Percentiles rank a stretch among this genome's conserved stretches.
These are phyloP conservation scores for Tubosaeta sp. DNA, from an alignment of 768 basidiomycete species.

Conservation along the genomic window DNA sequence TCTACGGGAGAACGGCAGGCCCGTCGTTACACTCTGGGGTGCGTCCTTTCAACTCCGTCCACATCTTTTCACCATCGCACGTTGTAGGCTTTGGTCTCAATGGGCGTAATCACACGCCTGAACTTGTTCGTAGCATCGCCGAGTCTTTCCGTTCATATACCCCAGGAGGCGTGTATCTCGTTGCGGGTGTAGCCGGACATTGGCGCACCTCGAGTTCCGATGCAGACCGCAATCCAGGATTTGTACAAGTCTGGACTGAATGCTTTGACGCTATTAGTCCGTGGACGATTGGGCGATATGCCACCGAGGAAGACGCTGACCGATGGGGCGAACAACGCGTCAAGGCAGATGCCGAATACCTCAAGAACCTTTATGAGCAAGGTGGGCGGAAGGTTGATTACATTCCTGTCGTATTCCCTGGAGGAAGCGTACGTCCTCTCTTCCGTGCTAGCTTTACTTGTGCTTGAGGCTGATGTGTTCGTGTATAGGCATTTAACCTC, in stretches of 20 bases:
- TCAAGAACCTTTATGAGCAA: conserved; percentile 47
- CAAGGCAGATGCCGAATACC: conserved; percentile 57
- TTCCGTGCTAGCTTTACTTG: no score
- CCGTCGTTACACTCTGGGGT: conserved; percentile 78
- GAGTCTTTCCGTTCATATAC: conserved; percentile 56
- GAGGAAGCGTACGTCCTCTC: conserved; percentile 62
- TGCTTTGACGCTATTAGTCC: conserved; percentile 78
- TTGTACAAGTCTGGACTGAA: conserved; percentile 67
- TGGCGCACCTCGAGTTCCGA: conserved; percentile 74
- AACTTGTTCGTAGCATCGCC: conserved; percentile 50
- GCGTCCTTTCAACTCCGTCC: conserved; percentile 3
- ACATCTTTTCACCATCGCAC: background rate
- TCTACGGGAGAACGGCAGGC: conserved; percentile 61
- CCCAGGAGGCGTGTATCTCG: conserved; percentile 71
- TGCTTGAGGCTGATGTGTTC: no score
- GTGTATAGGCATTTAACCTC: conserved; percentile 62
- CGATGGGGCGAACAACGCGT: conserved; percentile 58
- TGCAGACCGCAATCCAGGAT: conserved; percentile 63
- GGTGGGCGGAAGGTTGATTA: conserved; percentile 61
- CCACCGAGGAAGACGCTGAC: conserved; percentile 57
- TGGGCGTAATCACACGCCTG: conserved; percentile 57
- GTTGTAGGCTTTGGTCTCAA: conserved; percentile 65
- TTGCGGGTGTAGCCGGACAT: conserved; percentile 65
- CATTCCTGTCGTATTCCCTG: conserved; percentile 80
- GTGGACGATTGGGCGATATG: conserved; percentile 77